Conservation (phyloP, 257 asterid genomes). For the Fraxinus excelsior region DNA sequence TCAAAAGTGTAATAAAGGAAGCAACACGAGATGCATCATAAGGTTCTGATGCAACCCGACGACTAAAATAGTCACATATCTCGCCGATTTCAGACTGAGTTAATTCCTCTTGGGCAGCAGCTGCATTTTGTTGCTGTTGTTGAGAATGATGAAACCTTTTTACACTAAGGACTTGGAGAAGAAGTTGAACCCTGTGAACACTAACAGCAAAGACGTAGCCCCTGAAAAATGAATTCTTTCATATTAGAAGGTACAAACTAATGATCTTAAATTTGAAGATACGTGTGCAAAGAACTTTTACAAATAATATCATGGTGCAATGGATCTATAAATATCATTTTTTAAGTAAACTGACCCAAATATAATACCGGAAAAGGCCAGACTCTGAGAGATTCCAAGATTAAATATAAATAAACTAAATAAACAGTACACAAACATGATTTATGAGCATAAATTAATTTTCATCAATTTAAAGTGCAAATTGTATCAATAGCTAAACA, state of each 20-base stretch:
- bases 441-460: too few species aligned
- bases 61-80: slow-evolving; percentile 96
- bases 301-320: background rate
- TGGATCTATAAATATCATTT: background rate
- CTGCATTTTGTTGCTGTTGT: slow-evolving; percentile 83
- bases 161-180: slow-evolving; percentile 96
- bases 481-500: background rate
- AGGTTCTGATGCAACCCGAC: slow-evolving; percentile 99
- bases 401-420: too few species aligned
- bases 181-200: slow-evolving; percentile 98
- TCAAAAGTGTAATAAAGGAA: slow-evolving; percentile 90
- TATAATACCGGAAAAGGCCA: background rate
- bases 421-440: too few species aligned
- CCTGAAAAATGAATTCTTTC: slow-evolving; percentile 47
- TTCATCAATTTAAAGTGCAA: background rate
- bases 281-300: background rate
- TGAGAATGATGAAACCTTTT: slow-evolving; percentile 91
- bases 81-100: slow-evolving; percentile 93
- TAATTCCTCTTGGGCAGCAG: slow-evolving; percentile 80
- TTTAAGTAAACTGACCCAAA: background rate
- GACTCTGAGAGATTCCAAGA: background rate
- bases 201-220: slow-evolving; percentile 99
- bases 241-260: slow-evolving; percentile 27
- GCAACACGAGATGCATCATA: slow-evolving; percentile 99
- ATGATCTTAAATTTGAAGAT: slow-evolving; percentile 21